Conservation (phyloP, 2,329 filamentous ascomycete species). For the Talaromyces sp. region DNA sequence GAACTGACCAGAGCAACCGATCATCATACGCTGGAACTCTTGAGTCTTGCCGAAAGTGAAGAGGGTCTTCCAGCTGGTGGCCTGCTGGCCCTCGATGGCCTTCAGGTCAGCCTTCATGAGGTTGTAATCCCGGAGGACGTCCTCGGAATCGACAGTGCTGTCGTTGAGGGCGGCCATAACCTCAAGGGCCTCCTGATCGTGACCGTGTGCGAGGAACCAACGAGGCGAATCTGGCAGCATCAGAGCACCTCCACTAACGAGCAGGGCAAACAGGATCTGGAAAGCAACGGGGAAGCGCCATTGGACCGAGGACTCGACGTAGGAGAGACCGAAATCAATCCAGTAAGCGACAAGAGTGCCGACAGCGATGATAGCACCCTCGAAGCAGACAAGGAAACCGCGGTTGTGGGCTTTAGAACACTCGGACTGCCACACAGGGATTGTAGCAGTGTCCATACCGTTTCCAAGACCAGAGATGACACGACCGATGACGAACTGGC, state of each 20-base stretch:
- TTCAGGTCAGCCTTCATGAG: constrained; percentile 16
- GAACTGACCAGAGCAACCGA: constrained; percentile 35
- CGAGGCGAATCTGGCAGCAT: constrained; percentile 6
- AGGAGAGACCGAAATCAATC: constrained; percentile 29
- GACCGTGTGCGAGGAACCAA: constrained; percentile 34
- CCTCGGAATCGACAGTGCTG: constrained; percentile 38
- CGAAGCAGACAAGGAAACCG: constrained; percentile 29
- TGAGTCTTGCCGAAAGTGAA: constrained; percentile 28
- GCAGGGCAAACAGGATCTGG: constrained; percentile 38
- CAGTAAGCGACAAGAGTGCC: constrained; percentile 31
- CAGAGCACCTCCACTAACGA: neutral
- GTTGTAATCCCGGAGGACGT: constrained; percentile 3
- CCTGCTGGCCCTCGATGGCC: constrained; percentile 52
- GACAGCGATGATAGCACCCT: constrained; percentile 27
- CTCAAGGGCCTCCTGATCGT: constrained; percentile 42
- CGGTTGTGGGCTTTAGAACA: constrained; percentile 27
- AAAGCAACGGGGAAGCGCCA: constrained; percentile 45
- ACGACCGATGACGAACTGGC: constrained; percentile 33
- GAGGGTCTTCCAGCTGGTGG: constrained; percentile 50
- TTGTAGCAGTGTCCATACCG: constrained; percentile 33
- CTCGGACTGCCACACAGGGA: constrained; percentile 37
- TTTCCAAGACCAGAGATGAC: constrained; percentile 30
- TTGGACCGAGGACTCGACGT: constrained; percentile 25
- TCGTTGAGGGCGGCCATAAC: constrained; percentile 49
- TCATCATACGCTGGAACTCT: constrained; percentile 34